A percentile compares a stretch with the other conserved stretches of the same genome.
phyloP scores from a whole-genome alignment of 1,139 yeast species.

The Debaryomyces fabryi region DNA sequence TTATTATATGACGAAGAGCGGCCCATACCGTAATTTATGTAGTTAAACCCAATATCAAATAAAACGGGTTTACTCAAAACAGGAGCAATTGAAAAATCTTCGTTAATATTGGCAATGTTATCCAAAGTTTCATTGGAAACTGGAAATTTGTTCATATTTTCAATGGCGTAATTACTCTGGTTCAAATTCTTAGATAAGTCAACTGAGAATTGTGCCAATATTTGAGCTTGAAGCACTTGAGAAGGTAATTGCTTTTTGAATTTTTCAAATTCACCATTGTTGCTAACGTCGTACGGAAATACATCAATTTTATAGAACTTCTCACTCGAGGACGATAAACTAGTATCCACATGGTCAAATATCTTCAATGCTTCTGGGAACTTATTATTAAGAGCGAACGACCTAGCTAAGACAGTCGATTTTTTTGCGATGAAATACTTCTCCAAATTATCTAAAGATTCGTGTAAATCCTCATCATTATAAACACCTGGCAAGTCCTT shows the following conservation, averaged over 20 bases:
- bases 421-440: slow-evolving; percentile 51
- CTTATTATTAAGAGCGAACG: slow-evolving; percentile 49
- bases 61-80: slow-evolving; percentile 83
- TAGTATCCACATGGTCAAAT: slow-evolving; percentile 35
- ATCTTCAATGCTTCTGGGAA: slow-evolving; percentile 61
- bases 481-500: slow-evolving; percentile 89
- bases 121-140: slow-evolving; percentile 31
- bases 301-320: slow-evolving; percentile 29
- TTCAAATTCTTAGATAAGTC: slow-evolving; percentile 19
- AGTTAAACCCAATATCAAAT: slow-evolving; percentile 87
- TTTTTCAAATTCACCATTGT: slow-evolving; percentile 32
- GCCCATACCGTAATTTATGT: slow-evolving; percentile 53
- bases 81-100: slow-evolving; percentile 48
- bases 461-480: slow-evolving; percentile 70
- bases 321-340: slow-evolving; percentile 19
- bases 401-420: slow-evolving; percentile 48
- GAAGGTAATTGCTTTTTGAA: slow-evolving; percentile 31
- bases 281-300: slow-evolving; percentile 44
- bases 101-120: slow-evolving; percentile 51
- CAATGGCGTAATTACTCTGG: slow-evolving; percentile 37
- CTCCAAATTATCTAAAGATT: slow-evolving; percentile 54
- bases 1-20: slow-evolving; percentile 13
- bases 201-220: slow-evolving; percentile 51
- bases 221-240: slow-evolving; percentile 45
- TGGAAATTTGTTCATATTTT: slow-evolving; percentile 52